phyloP scores from a whole-genome alignment of 2,329 filamentous ascomycete genomes.

The Ceratocystis diversiconidia region DNA sequence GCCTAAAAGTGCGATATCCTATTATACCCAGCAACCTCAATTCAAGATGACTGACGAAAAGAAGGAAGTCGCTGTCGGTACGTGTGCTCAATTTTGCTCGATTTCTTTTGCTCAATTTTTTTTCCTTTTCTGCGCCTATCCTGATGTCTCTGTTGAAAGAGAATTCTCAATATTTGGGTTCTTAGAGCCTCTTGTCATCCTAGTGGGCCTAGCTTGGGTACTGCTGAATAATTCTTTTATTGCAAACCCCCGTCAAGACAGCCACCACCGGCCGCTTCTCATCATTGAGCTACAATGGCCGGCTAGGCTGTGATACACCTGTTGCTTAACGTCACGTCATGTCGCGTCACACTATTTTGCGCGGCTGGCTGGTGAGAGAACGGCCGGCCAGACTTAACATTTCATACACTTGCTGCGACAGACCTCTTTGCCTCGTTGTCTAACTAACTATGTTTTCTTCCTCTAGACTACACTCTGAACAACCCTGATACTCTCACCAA shows the following conservation, averaged over 20 bases:
- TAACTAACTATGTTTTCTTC: slow-evolving; percentile 10
- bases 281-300: background rate
- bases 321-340: background rate
- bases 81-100: slow-evolving; percentile 17
- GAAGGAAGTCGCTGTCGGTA: slow-evolving; percentile 30
- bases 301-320: slow-evolving; percentile 5
- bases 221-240: slow-evolving; percentile 2
- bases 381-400: no score
- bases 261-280: background rate
- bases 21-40: slow-evolving; percentile 7
- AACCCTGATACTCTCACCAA: slow-evolving; percentile 95
- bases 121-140: background rate
- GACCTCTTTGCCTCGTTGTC: background rate
- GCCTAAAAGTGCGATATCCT: slow-evolving; percentile 13
- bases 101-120: slow-evolving; percentile 1
- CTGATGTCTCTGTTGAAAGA: background rate
- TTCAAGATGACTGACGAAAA: slow-evolving; percentile 31
- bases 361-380: no score
- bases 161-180: background rate
- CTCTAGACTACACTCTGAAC: slow-evolving; percentile 71
- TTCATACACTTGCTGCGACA: no score
- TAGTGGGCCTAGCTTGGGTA: no score
- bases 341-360: background rate
- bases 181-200: no score
- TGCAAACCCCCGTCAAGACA: slow-evolving; percentile 11